Evolutionary conservation across 208 protist genomes (phyloP).

Genomic region (Leishmania tropica): DNA sequence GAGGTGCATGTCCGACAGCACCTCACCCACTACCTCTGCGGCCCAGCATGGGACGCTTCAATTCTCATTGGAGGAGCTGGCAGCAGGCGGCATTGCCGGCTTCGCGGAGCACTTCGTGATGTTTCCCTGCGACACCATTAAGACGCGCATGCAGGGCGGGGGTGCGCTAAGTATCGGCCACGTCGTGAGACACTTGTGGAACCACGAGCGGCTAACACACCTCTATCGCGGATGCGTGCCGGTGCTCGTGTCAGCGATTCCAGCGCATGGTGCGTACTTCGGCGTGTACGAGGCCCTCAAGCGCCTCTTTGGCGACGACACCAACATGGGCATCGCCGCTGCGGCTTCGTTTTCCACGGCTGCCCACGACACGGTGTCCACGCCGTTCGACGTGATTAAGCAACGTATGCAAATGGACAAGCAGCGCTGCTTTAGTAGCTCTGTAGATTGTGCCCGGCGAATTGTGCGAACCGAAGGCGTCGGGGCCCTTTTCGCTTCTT

Average conservation of each 20-base stretch:
- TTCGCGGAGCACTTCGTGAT: slow-evolving; percentile 93
- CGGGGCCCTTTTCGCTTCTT: slow-evolving; percentile 77
- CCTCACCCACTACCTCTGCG: slow-evolving; percentile 8
- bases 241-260: slow-evolving; percentile 85
- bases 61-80: slow-evolving; percentile 53
- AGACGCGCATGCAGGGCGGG: slow-evolving; percentile 87
- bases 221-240: slow-evolving; percentile 86
- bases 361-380: slow-evolving; percentile 91
- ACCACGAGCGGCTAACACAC: slow-evolving; percentile 59
- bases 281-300: slow-evolving; percentile 91
- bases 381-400: slow-evolving; percentile 95
- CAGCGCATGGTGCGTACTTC: slow-evolving; percentile 94
- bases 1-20: slow-evolving; percentile 20
- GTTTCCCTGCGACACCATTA: slow-evolving; percentile 96
- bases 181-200: slow-evolving; percentile 40
- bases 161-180: slow-evolving; percentile 29
- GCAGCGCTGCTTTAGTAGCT: slow-evolving; percentile 46
- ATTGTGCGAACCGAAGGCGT: slow-evolving; percentile 66
- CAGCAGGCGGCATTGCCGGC: slow-evolving; percentile 84
- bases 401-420: slow-evolving; percentile 94
- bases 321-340: slow-evolving; percentile 44
- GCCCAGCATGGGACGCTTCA: slow-evolving; percentile 33
- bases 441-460: slow-evolving; percentile 47
- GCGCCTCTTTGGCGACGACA: slow-evolving; percentile 56
- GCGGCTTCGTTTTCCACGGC: slow-evolving; percentile 73